Evolutionary conservation across 2,329 filamentous ascomycete genomes (phyloP), one percentile per base, ranked within the genome.

Genomic region (Penicillium sp.): DNA sequence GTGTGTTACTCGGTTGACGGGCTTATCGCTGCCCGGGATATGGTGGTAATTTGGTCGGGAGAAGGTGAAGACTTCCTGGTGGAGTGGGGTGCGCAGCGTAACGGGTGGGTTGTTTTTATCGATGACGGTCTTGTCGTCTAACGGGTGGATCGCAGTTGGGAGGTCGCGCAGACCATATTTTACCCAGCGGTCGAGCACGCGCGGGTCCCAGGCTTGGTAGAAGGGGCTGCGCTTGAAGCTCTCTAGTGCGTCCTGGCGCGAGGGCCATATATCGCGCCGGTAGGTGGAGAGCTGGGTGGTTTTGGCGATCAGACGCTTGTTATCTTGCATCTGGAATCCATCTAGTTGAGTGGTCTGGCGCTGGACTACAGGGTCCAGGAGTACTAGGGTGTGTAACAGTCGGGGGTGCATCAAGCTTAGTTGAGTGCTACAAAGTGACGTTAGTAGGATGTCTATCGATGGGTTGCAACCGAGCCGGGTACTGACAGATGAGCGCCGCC

Each of bases 321-420:
- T 55, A 11, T 49, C 46, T 17, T 43, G 38, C 13, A 56, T 45
- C 21, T 53, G 55, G n/a, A 50, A 39, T 10, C 42, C 33, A 20
- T 62, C 57, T 19, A 62, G 57, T 60, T 56, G 64, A 53, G 53
- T 74, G 71, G 70, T 65, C 43, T 67, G 56, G 5, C 63, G 57
- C 35, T 79, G 75, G 51, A 95, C 83, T 46, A 93, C 86, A 0
- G 90, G 88, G 59, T 96, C 90, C n/a, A 96, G 70, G 20, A 94
- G 76, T 30, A 94, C 72, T 5, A 95, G 67, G 6, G 80, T 78
- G 47, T 81, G 78, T 49, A 96, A 75, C 14, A 96, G 79, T 6
- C 89, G 84, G 2, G 91, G 89, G 65, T 95, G 85, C 51, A 88
- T 76, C 8, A 91, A 71, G 4, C 86, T 73, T 11, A 91, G 73